Evolutionary conservation across 179 eudicot species (phyloP).

Genomic region (Heliamphora pulchella): DNA sequence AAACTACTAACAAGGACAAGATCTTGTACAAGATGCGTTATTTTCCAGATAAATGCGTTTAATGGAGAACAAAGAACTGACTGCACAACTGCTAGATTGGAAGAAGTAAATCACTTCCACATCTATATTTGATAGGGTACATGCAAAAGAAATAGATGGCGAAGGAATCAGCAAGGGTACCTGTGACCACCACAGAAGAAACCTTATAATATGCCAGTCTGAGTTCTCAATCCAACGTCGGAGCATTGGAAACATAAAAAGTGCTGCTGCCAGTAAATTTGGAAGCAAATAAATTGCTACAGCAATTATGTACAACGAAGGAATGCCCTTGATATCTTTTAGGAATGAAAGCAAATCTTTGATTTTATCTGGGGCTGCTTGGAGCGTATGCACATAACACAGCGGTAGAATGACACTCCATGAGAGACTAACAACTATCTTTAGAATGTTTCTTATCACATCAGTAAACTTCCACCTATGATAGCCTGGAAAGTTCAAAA

Average conservation of each 20-base stretch:
- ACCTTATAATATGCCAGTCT: slow-evolving; percentile 80
- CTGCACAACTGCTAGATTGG: neutral
- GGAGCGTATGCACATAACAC: slow-evolving; percentile 49
- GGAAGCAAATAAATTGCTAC: slow-evolving; percentile 79
- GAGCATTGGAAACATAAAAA: slow-evolving; percentile 94
- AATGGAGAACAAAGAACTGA: slow-evolving; percentile 9
- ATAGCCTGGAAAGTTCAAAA: slow-evolving; percentile 72
- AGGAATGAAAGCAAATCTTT: slow-evolving; percentile 45
- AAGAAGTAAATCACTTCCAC: slow-evolving; percentile 5
- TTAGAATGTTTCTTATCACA: slow-evolving; percentile 70
- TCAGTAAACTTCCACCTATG: slow-evolving; percentile 76
- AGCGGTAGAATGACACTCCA: slow-evolving; percentile 78
- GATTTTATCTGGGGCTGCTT: slow-evolving; percentile 36
- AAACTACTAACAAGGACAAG: neutral
- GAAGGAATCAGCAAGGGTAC: slow-evolving; percentile 34
- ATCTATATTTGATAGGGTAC: neutral
- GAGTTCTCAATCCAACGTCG: slow-evolving; percentile 97
- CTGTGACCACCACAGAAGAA: slow-evolving; percentile 99
- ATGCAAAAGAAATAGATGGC: neutral
- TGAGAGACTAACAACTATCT: slow-evolving; percentile 63
- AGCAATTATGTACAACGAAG: slow-evolving; percentile 68
- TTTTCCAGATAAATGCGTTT: neutral
- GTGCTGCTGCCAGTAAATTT: slow-evolving; percentile 59
- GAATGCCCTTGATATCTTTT: slow-evolving; percentile 58
- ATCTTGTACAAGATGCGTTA: neutral